Conservation (phyloP, 2,329 filamentous ascomycete genomes). For the Septoria petroselini region DNA sequence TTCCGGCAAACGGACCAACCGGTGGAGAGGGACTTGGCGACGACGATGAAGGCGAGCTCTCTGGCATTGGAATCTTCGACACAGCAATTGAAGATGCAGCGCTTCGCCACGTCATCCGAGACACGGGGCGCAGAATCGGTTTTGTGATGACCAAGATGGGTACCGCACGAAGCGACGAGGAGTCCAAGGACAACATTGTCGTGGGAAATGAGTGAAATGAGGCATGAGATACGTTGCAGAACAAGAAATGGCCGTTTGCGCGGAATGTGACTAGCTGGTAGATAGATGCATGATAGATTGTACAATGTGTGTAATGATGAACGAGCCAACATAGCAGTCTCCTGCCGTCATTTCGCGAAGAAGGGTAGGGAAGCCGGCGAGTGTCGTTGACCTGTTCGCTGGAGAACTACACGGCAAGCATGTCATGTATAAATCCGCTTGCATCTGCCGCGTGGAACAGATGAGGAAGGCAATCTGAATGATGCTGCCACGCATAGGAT, state of each 20-base stretch:
- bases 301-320: too few species aligned
- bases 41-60: conserved; percentile 33
- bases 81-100: conserved; percentile 51
- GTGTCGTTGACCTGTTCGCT: too few species aligned
- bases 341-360: too few species aligned
- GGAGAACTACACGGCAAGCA: too few species aligned
- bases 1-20: neutral
- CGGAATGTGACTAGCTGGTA: neutral
- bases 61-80: conserved; percentile 34
- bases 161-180: conserved; percentile 2
- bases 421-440: too few species aligned
- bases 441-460: too few species aligned
- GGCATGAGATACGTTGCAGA: neutral
- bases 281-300: too few species aligned
- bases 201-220: neutral
- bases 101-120: conserved; percentile 49
- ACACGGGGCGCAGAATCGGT: conserved; percentile 45
- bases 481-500: too few species aligned
- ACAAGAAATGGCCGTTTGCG: neutral
- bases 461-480: too few species aligned
- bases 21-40: neutral
- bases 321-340: too few species aligned
- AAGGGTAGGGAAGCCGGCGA: too few species aligned
- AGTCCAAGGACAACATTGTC: neutral
- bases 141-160: conserved; percentile 51